Conservation (phyloP, 2,329 filamentous ascomycete genomes). For the Pseudocercospora vitis region DNA sequence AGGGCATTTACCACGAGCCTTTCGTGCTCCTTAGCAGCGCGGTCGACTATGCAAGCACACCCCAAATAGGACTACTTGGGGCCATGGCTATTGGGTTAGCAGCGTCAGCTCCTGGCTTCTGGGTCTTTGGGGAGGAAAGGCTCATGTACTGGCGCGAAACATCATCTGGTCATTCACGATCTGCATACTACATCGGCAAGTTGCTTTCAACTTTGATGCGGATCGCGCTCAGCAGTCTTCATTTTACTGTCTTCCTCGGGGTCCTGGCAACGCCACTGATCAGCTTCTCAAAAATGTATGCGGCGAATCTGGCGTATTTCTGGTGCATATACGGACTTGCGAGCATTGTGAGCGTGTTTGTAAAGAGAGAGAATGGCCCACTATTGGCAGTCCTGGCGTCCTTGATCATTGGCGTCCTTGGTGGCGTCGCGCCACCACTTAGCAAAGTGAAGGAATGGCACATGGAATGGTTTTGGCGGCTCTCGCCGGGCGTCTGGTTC, state of each 20-base stretch:
- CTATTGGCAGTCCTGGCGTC: conserved; percentile 57
- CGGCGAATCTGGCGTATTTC: conserved; percentile 57
- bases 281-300: conserved; percentile 51
- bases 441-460: conserved; percentile 53
- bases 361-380: conserved; percentile 57
- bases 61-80: conserved; percentile 55
- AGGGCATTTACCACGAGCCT: conserved; percentile 52
- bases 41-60: conserved; percentile 52
- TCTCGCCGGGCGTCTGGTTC: conserved; percentile 57
- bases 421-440: conserved; percentile 55
- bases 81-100: conserved; percentile 59
- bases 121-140: conserved; percentile 58
- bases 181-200: conserved; percentile 60
- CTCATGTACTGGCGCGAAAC: conserved; percentile 57
- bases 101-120: conserved; percentile 56
- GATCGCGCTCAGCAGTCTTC: conserved; percentile 53
- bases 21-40: conserved; percentile 55
- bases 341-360: conserved; percentile 54
- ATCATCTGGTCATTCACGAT: conserved; percentile 56
- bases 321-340: conserved; percentile 61
- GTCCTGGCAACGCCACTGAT: conserved; percentile 54
- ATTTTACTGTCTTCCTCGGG: conserved; percentile 56
- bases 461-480: conserved; percentile 54
- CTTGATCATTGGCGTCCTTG: conserved; percentile 56
- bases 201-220: conserved; percentile 53